A percentile compares a stretch with the other conserved stretches of the same genome.
Conservation (phyloP, 768 basidiomycete species). For the Omphalotus guepiniiformis region DNA sequence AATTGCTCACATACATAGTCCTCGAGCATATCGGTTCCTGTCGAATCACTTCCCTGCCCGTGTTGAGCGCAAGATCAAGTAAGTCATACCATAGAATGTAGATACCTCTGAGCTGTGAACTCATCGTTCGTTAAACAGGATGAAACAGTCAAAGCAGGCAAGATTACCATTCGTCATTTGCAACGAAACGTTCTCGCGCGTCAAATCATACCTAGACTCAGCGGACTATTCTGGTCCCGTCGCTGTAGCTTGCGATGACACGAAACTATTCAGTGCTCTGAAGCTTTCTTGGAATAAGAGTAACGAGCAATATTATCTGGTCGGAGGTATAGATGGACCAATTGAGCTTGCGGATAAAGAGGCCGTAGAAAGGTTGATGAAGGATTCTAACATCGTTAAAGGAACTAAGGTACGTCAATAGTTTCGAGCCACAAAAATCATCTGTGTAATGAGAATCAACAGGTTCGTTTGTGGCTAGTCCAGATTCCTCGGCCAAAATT, state of each 20-base stretch:
- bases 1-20: conserved; percentile 21
- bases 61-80: conserved; percentile 15
- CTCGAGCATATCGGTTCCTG: conserved; percentile 22
- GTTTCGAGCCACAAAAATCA: not conserved
- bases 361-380: conserved; percentile 11
- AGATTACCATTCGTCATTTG: no score
- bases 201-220: not conserved
- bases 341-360: conserved; percentile 20
- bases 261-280: conserved; percentile 24
- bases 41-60: conserved; percentile 15
- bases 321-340: conserved; percentile 21
- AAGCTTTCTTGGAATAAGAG: conserved; percentile 21
- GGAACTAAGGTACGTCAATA: conserved; percentile 18
- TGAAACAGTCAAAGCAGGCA: no score
- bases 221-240: conserved; percentile 20
- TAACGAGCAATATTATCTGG: conserved; percentile 16
- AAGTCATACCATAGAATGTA: no score
- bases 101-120: no score
- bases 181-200: no score
- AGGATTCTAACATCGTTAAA: not conserved
- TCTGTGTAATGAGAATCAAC: not conserved
- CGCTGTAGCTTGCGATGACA: conserved; percentile 31
- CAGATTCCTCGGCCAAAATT: conserved; percentile 28
- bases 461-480: conserved; percentile 31
- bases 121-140: no score